phyloP scores from a whole-genome alignment of 495 filamentous ascomycete species.

The Penicillium bovifimosum region DNA sequence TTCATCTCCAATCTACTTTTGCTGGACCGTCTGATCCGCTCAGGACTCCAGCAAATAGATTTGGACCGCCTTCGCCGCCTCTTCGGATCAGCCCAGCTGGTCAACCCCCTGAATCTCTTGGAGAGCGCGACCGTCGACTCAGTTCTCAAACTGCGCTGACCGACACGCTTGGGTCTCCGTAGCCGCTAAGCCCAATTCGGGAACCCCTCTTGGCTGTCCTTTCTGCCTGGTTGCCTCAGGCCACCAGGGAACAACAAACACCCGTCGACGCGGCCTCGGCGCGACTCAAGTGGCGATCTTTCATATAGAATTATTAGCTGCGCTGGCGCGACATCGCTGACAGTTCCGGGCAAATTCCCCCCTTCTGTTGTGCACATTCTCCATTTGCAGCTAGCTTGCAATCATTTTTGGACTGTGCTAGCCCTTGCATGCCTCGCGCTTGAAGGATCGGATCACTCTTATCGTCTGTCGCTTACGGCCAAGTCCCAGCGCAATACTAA shows the following conservation, averaged over 20 bases:
- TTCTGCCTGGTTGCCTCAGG: slow-evolving; percentile 15
- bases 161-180: slow-evolving; percentile 22
- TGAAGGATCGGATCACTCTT: slow-evolving; percentile 7
- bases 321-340: slow-evolving; percentile 8
- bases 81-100: slow-evolving; percentile 6
- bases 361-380: slow-evolving; percentile 1
- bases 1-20: slow-evolving; percentile 19
- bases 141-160: slow-evolving; percentile 23
- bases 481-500: slow-evolving; percentile 9
- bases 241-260: slow-evolving; percentile 25
- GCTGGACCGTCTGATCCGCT: slow-evolving; percentile 3
- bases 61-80: slow-evolving; percentile 1
- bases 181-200: slow-evolving; percentile 24
- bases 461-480: slow-evolving; percentile 19
- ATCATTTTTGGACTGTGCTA: slow-evolving; percentile 4
- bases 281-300: slow-evolving; percentile 16
- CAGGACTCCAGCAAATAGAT: slow-evolving; percentile 1
- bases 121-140: slow-evolving; percentile 17
- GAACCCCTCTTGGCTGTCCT: slow-evolving; percentile 7
- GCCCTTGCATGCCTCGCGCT: slow-evolving; percentile 18
- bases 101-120: slow-evolving; percentile 17
- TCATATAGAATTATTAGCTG: slow-evolving; percentile 9
- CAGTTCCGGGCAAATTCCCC: background rate
- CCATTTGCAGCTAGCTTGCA: background rate
- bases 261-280: slow-evolving; percentile 11